Base-by-base conservation (phyloP, 1,284 basidiomycete species). In the Apiotrichum akiyoshidainum region DNA sequence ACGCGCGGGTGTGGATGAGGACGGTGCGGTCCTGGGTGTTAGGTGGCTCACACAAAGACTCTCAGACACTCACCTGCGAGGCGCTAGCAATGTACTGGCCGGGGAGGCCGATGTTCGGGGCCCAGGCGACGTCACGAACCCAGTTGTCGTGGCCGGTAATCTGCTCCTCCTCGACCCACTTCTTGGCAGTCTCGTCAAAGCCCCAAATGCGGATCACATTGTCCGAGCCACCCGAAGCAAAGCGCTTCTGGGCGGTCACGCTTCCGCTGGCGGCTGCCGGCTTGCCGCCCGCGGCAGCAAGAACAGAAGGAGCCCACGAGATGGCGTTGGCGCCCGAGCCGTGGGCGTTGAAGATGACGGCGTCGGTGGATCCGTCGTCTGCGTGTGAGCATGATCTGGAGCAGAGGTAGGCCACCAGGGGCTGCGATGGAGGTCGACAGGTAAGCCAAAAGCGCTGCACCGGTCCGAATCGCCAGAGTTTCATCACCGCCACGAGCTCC, bases 111-210 rank as follows among this genome's bases (percentile, higher is more conserved):
- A 98, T 92, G 70, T 92, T 97, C 0, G 95, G 95, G 6, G 93
- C 93, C 89, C 94, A 98, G 0, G 94, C 91, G 22, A 98, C 94
- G 73, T 99, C 95, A 55, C 95, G 84, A 19, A 99, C 94, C 95
- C 95, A 99, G 79, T 99, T 94, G 1, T 87, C 85, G 78, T 99
- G 95, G 0, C 90, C 92, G 55, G 90, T 88, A 40, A 96, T 83
- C 1, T 83, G 84, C 69, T 93, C 91, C 76, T 95, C 92, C 70
- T 92, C 89, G 19, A 84, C 82, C 92, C 92, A 97, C n/a, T 87
- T 77, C 71, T 80, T 80, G 13, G 73, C 69, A 33, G 69, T 69
- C 61, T 76, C 75, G 55, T 76, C 74, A 55, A 68, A 97, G 9
- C 84, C 86, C 96, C 95, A 99, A 68, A 98, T 91, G 72, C 90